Conservation (phyloP, 371 early-diverging fungal species). For the Batrachochytrium dendrobatidis region DNA sequence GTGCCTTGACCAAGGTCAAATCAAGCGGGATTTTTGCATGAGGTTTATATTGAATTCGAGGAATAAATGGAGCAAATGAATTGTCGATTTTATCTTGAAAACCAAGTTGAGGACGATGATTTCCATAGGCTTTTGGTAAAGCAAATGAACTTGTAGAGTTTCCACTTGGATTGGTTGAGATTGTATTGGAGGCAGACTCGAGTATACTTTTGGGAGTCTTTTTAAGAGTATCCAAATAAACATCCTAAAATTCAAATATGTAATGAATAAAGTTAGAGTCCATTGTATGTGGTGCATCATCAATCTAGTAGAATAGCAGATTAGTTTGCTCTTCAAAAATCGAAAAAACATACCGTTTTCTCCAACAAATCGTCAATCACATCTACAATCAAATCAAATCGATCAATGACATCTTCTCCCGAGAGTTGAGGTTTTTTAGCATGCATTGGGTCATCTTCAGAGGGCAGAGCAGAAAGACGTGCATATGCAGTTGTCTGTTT, state of each 20-base stretch:
- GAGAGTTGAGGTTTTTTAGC: neutral
- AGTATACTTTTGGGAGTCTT: too few relatives aligned
- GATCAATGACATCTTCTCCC: constrained; percentile 59
- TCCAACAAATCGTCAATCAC: constrained; percentile 78
- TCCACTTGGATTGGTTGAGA: too few relatives aligned
- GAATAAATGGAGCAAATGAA: constrained; percentile 60
- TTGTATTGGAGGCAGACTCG: too few relatives aligned
- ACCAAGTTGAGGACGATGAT: constrained; percentile 83
- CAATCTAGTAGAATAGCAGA: too few relatives aligned
- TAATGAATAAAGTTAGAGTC: too few relatives aligned
- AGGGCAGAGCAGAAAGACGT: constrained; percentile 3
- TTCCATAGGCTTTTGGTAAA: too few relatives aligned
- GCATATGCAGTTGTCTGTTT: neutral
- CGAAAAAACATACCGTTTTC: constrained; percentile 52
- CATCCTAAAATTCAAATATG: too few relatives aligned
- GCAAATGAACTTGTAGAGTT: too few relatives aligned
- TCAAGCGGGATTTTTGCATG: constrained; percentile 73
- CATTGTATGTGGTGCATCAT: too few relatives aligned
- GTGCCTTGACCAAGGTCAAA: too few relatives aligned
- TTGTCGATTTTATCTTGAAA: constrained; percentile 87
- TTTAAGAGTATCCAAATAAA: too few relatives aligned
- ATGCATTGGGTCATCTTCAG: constrained; percentile 50
- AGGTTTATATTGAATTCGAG: constrained; percentile 73
- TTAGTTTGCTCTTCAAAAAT: neutral
- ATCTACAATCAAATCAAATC: constrained; percentile 61